phyloP scores from a whole-genome alignment of 1,284 basidiomycete species.

The Cutaneotrichosporon arboriforme region DNA sequence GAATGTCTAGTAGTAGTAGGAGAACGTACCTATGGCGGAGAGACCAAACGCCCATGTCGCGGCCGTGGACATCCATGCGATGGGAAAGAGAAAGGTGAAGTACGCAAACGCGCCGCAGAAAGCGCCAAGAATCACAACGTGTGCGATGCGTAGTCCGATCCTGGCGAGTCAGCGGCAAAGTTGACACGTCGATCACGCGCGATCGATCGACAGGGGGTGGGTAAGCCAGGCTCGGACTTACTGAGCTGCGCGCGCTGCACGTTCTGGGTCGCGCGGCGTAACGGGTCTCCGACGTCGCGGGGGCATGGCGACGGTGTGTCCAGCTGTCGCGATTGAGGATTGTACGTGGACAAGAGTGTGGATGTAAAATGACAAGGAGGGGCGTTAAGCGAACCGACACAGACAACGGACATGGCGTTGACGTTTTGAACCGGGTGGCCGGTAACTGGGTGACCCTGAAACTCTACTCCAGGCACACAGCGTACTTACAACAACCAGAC shows the following conservation, averaged over 20 bases:
- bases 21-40: not conserved
- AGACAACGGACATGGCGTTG: not conserved
- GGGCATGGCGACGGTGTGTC: not conserved
- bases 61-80: not conserved
- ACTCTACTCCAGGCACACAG: too few species aligned
- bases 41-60: not conserved
- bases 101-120: not conserved
- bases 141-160: not conserved
- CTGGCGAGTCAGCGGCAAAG: not conserved
- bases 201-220: not conserved
- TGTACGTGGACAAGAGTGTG: not conserved
- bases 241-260: conserved; percentile 5
- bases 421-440: too few species aligned
- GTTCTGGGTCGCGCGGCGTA: conserved; percentile 4
- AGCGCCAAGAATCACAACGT: not conserved
- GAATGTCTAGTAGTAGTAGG: not conserved
- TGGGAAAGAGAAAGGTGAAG: not conserved
- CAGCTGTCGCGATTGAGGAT: not conserved
- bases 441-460: too few species aligned
- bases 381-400: not conserved
- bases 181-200: not conserved
- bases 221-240: not conserved
- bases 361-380: not conserved
- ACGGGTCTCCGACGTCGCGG: not conserved
- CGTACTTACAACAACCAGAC: too few species aligned